A percentile compares a stretch with the other conserved stretches of the same genome.
These are phyloP conservation scores for Prunus armeniaca DNA, from an alignment of 306 rosid species.

Conservation along the genomic window DNA sequence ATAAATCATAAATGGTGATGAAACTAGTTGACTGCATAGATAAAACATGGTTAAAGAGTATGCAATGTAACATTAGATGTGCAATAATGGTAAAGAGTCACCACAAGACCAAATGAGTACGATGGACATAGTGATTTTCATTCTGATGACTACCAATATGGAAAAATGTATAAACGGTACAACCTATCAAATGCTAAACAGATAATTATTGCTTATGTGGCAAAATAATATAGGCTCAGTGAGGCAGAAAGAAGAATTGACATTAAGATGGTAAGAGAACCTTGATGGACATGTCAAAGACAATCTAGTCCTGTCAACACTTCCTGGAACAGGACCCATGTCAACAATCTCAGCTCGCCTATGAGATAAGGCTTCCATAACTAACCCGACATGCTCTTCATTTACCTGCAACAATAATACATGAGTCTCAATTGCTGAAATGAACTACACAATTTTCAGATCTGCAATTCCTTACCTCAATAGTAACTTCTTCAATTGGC, in stretches of 20 bases:
- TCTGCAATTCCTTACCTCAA: slow-evolving; percentile 58
- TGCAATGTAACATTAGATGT: not conserved
- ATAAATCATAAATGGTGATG: not conserved
- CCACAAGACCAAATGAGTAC: not conserved
- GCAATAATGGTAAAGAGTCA: not conserved
- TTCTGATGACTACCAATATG: not conserved
- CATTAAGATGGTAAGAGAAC: slow-evolving; percentile 23
- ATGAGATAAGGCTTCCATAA: slow-evolving; percentile 96
- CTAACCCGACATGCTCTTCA: slow-evolving; percentile 91
- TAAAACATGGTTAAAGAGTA: not conserved
- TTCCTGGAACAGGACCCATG: slow-evolving; percentile 96
- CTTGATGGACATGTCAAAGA: slow-evolving; percentile 91
- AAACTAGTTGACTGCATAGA: not conserved
- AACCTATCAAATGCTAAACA: not conserved
- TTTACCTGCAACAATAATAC: slow-evolving; percentile 57
- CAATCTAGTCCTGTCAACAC: slow-evolving; percentile 80
- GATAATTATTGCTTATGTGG: not conserved
- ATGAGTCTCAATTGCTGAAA: slow-evolving; percentile 15
- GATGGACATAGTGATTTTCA: not conserved
- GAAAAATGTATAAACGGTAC: not conserved
- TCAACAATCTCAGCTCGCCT: slow-evolving; percentile 86
- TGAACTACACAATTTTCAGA: not conserved
- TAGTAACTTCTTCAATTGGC: slow-evolving; percentile 94
- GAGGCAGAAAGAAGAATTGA: slow-evolving; percentile 9
- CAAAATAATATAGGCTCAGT: not conserved